These are phyloP conservation scores for Neotropicomus parvogracilis DNA, from an alignment of 1,284 basidiomycete genomes.

Conservation along the genomic window DNA sequence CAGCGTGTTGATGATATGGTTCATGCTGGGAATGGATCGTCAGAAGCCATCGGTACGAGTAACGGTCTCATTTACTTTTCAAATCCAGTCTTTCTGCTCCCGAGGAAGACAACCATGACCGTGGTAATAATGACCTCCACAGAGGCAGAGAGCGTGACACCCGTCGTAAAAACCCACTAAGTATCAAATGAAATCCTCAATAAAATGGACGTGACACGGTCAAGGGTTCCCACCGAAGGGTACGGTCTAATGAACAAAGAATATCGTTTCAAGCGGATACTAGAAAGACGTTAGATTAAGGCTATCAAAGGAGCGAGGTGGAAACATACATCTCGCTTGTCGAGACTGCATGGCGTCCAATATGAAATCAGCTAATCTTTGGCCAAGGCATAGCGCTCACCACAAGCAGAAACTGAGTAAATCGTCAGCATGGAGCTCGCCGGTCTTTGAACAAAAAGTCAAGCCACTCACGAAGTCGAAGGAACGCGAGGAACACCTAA, in stretches of 20 bases:
- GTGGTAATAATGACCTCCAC: slow-evolving; percentile 51
- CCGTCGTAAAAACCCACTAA: slow-evolving; percentile 53
- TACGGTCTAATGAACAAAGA: slow-evolving; percentile 33
- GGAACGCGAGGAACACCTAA: slow-evolving; percentile 31
- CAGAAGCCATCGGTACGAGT: neutral
- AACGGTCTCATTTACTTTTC: slow-evolving; percentile 31
- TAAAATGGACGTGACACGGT: neutral
- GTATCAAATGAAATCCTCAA: neutral
- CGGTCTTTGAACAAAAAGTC: neutral
- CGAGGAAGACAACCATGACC: slow-evolving; percentile 45
- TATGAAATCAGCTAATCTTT: neutral
- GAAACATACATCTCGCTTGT: slow-evolving; percentile 29
- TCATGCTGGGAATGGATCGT: slow-evolving; percentile 37
- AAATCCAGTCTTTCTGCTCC: slow-evolving; percentile 40
- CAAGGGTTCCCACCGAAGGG: slow-evolving; percentile 19
- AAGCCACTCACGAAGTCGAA: slow-evolving; percentile 31
- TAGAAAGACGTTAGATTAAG: neutral
- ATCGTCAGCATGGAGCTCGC: slow-evolving; percentile 2
- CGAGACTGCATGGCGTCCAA: slow-evolving; percentile 20
- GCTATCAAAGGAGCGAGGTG: neutral
- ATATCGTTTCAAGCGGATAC: slow-evolving; percentile 29
- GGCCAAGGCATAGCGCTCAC: slow-evolving; percentile 14
- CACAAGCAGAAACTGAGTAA: slow-evolving; percentile 27
- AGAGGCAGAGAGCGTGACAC: slow-evolving; percentile 48
- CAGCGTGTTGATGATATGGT: slow-evolving; percentile 46